Percentiles rank a stretch among this genome's conserved stretches.
phyloP scores from a whole-genome alignment of 1,284 basidiomycete genomes.

The Ustilago sp. region DNA sequence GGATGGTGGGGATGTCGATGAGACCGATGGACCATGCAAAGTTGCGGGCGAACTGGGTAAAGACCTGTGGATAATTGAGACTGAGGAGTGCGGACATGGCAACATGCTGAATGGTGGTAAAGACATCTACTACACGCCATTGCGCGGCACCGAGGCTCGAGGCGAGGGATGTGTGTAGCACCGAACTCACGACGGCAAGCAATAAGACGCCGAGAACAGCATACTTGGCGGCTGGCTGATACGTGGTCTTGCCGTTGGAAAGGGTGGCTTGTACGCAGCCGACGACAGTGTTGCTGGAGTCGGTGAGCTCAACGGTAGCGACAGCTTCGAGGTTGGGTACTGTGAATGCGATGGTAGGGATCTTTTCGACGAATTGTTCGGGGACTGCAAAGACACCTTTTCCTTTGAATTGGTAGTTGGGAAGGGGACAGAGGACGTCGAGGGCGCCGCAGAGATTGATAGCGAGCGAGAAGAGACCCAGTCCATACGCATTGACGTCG shows the following conservation, averaged over 20 bases:
- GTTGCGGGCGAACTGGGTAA: slow-evolving; percentile 82
- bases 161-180: slow-evolving; percentile 75
- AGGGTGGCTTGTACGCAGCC: slow-evolving; percentile 92
- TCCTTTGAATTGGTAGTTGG: slow-evolving; percentile 70
- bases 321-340: slow-evolving; percentile 93
- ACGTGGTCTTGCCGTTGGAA: slow-evolving; percentile 87
- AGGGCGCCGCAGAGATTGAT: slow-evolving; percentile 64
- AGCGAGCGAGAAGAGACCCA: slow-evolving; percentile 59
- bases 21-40: slow-evolving; percentile 90
- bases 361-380: slow-evolving; percentile 71
- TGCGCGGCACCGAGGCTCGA: slow-evolving; percentile 70
- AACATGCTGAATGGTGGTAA: slow-evolving; percentile 85
- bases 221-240: slow-evolving; percentile 82
- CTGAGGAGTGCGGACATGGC: slow-evolving; percentile 81
- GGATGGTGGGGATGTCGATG: slow-evolving; percentile 78
- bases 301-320: slow-evolving; percentile 81
- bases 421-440: slow-evolving; percentile 65
- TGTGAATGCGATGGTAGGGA: slow-evolving; percentile 84
- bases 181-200: slow-evolving; percentile 77
- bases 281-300: slow-evolving; percentile 78
- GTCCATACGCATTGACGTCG: slow-evolving; percentile 66
- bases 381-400: slow-evolving; percentile 82
- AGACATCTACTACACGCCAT: slow-evolving; percentile 79
- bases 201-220: slow-evolving; percentile 79
- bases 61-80: slow-evolving; percentile 87